Base-by-base conservation (phyloP, 2,329 filamentous ascomycete genomes). In the Elsinoe necatrix region DNA sequence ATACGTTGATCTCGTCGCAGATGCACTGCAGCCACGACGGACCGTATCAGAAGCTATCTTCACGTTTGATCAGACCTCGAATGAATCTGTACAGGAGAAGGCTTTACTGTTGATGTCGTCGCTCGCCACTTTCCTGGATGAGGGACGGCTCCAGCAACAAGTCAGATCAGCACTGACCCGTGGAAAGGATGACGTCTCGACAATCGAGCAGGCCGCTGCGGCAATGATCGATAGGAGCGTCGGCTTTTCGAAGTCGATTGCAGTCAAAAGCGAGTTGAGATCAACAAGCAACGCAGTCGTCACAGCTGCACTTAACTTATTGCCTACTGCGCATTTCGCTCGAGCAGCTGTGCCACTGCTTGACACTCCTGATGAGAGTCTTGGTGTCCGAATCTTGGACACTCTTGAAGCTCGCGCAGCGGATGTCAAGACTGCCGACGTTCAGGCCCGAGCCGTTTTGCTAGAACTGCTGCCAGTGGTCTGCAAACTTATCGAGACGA, bases 251-350 rank as follows among this genome's bases (percentile, higher is more conserved):
- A 57, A 42, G 20, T 54, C 23, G 9, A 34, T n/a, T 12, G 16
- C 18, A 6, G 37, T 11, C 8, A 83, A 82, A 34, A 58, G 14
- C 18, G 57, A 78, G 63, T 79, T 81, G 68, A 66, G 69, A 35
- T 71, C 54, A 37, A 47, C 48, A 11, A 56, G 54, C 65, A 85
- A 86, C 37, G 82, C 87, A 57, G 81, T 89, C 1, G 77, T 97
- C 48, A 83, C 87, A 16, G 86, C 86, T 60, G 75, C 95, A n/a
- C 78, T 98, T 52, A 86, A 88, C 61, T 80, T 96, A 5, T 78
- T 95, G 41, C 92, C 91, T 0, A 90, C 92, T 2, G 79, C 83
- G 54, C 89, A 96, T 71, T 93, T 97, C 69, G 83, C 97, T 69
- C 88, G 89, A 68, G 87, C 90, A 8, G 86, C 95, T 39, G 88